phyloP scores from a whole-genome alignment of 148 eudicot species.

The Rhododendron mucronatum region DNA sequence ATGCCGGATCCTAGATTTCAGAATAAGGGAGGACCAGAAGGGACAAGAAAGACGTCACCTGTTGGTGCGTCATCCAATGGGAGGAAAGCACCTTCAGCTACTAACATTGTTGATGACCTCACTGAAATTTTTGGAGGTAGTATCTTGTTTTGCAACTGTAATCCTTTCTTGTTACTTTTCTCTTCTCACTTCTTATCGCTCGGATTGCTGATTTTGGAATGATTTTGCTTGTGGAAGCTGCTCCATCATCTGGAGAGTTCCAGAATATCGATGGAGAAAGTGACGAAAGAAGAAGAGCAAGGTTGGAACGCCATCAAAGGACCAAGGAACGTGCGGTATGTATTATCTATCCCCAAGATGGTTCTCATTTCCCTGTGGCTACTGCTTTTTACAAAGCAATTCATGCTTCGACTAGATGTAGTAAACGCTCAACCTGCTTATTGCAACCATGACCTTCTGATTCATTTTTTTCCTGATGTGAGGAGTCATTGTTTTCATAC shows the following conservation, averaged over 20 bases:
- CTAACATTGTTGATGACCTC: slow-evolving; percentile 53
- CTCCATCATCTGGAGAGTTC: slow-evolving; percentile 41
- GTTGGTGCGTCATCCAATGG: slow-evolving; percentile 35
- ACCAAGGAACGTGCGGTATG: slow-evolving; percentile 64
- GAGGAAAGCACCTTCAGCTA: slow-evolving; percentile 44
- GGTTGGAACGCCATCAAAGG: slow-evolving; percentile 59
- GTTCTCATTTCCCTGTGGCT: not conserved
- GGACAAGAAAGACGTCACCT: slow-evolving; percentile 28
- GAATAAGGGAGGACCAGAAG: slow-evolving; percentile 40
- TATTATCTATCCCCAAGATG: slow-evolving; percentile 1
- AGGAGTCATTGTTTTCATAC: slow-evolving; percentile 1
- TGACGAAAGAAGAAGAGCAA: slow-evolving; percentile 52
- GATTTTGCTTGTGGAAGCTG: slow-evolving; percentile 23
- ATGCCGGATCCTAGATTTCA: slow-evolving; percentile 29
- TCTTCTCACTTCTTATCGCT: not conserved
- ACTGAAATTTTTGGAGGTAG: slow-evolving; percentile 55
- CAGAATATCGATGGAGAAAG: slow-evolving; percentile 55
- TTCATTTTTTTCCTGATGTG: not conserved
- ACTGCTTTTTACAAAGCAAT: not conserved
- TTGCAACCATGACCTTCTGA: not conserved
- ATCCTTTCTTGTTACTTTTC: not conserved
- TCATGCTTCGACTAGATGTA: not conserved
- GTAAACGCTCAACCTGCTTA: not conserved
- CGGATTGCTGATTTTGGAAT: slow-evolving; percentile 10
- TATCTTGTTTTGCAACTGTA: not conserved